phyloP scores from a whole-genome alignment of 2,329 filamentous ascomycete genomes.

The Epichloe amarillans region DNA sequence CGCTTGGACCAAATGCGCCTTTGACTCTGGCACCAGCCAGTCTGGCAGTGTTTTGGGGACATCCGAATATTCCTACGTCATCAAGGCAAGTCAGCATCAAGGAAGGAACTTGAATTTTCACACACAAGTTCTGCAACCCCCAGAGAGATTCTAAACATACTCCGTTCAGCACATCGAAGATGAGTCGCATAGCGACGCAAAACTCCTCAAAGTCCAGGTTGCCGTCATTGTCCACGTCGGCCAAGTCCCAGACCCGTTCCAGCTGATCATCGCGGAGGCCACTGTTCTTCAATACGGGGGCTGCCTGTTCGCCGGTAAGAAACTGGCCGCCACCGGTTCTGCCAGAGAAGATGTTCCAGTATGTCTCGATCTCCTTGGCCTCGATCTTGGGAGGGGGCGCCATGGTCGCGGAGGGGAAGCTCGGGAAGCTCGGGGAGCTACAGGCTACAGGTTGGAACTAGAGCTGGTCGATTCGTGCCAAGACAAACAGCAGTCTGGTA shows the following conservation, averaged over 20 bases:
- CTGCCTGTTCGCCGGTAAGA: conserved; percentile 47
- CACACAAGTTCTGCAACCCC: not conserved
- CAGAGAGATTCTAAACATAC: conserved; percentile 30
- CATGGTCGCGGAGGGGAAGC: conserved; percentile 25
- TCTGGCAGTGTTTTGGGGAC: conserved; percentile 80
- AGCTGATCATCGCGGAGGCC: conserved; percentile 60
- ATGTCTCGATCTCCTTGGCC: conserved; percentile 48
- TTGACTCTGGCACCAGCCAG: conserved; percentile 94
- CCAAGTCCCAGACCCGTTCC: conserved; percentile 94
- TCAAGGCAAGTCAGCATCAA: not conserved
- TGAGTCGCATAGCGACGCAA: conserved; percentile 95
- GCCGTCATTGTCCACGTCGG: conserved; percentile 93
- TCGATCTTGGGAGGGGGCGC: conserved; percentile 42
- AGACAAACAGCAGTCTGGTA: not conserved
- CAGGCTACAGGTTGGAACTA: not conserved
- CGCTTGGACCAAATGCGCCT: conserved; percentile 80
- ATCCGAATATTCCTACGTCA: conserved; percentile 64
- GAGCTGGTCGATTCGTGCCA: not conserved
- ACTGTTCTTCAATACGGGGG: conserved; percentile 48
- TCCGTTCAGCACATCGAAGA: conserved; percentile 94
- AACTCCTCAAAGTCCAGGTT: conserved; percentile 99
- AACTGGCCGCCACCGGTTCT: conserved; percentile 46
- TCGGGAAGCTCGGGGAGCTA: conserved; percentile 2
- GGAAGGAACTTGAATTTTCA: not conserved
- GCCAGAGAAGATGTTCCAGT: conserved; percentile 51